A percentile compares a stretch with the other conserved stretches of the same genome.
These are phyloP conservation scores for Blepharisma japonicum DNA, from an alignment of 73 alveolate genomes.

Conservation along the genomic window DNA sequence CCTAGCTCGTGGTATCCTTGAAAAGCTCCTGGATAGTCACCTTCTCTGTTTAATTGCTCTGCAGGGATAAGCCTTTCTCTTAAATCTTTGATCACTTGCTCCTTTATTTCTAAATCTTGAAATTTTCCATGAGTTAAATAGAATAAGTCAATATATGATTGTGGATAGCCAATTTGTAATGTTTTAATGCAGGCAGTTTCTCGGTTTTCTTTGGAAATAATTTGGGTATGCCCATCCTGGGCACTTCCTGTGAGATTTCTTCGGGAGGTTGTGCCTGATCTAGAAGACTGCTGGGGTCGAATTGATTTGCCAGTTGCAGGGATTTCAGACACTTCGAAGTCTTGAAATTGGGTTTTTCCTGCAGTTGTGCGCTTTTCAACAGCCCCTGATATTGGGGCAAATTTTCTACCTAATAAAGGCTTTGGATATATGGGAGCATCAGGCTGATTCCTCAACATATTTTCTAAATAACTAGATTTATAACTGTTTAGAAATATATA, in stretches of 20 bases:
- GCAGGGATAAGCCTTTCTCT: slow-evolving; percentile 51
- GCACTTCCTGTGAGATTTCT: background rate
- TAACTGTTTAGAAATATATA: no score
- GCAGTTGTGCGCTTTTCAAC: background rate
- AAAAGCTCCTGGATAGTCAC: slow-evolving; percentile 41
- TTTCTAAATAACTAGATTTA: no score
- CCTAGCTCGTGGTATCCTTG: slow-evolving; percentile 48
- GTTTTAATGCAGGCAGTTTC: background rate
- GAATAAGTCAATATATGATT: slow-evolving; percentile 61
- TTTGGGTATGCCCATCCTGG: background rate
- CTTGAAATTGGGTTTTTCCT: background rate
- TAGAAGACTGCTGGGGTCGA: background rate
- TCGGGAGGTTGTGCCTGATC: background rate
- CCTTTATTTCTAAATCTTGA: slow-evolving; percentile 33
- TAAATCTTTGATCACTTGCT: slow-evolving; percentile 42
- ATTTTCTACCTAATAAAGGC: background rate
- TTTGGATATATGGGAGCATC: background rate
- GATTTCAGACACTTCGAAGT: background rate
- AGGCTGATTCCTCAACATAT: no score
- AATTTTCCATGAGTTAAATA: slow-evolving; percentile 52
- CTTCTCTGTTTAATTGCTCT: slow-evolving; percentile 54
- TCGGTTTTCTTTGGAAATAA: background rate
- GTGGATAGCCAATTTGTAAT: slow-evolving; percentile 53
- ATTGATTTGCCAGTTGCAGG: background rate
- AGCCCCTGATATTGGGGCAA: slow-evolving; percentile 2